Evolutionary conservation across 768 basidiomycete species (phyloP), one percentile per base, ranked within the genome.

Genomic region (Dendrothele bispora): DNA sequence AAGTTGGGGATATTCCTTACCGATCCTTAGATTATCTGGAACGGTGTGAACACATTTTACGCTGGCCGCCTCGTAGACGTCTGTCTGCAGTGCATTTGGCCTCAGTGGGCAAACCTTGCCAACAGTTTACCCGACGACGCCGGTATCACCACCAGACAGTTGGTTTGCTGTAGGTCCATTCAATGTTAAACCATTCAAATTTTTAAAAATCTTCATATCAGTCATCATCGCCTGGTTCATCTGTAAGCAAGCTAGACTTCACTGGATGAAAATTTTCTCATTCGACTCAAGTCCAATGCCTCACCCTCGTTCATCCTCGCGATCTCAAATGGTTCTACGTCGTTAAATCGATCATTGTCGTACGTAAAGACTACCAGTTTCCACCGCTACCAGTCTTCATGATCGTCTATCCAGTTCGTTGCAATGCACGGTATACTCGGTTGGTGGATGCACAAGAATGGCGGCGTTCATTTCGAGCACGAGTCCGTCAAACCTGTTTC

Each of bases 151-250:
- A 51, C 50, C 39, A 44, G 50, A 17, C 43, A 51, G 26, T 34
- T 51, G 15, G 34, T 39, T 17, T 37, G 43, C 22, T 51, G 50
- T 51, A 17, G 15, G 50, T 51, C 10, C 14, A 18, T 34, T 26
- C 7, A 14, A 20, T 7, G 35, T 20, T 15, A 24, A 32, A 46
- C n/a, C 17, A n/a, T 25, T 26, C 18, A 21, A 39, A 14, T 11
- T 34, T 28, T 11, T 34, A 25, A 39, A 24, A 24, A 37, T 25
- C 4, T 44, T 24, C 7, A 12, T 36, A 10, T 12, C 14, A 51
- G 50, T 51, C 24, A 5, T 51, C 37, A 51, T 51, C 39, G 50
- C 50, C 6, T 51, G 50, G 50, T 51, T 51, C 11, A 46, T 51
- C 25, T 51, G 50, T 51, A 24, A 28, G 50, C 32, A 11, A 10